phyloP scores from a whole-genome alignment of 805 yeast species.

The Schwanniomyces vanrijiae region DNA sequence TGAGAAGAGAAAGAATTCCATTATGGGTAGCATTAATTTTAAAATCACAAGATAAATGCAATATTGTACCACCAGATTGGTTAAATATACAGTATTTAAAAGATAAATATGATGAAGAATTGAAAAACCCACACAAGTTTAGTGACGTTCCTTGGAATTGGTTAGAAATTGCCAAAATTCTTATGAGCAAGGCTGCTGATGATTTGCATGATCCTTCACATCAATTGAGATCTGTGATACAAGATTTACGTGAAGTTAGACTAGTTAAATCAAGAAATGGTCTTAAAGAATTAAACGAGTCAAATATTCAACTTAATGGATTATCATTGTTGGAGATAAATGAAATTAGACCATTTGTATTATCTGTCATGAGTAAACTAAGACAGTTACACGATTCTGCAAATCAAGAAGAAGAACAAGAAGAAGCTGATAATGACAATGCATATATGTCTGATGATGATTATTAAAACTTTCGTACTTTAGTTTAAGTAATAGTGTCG shows the following conservation, averaged over 20 bases:
- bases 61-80: constrained; percentile 87
- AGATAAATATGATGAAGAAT: constrained; percentile 65
- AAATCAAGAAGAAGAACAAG: constrained; percentile 13
- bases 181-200: constrained; percentile 70
- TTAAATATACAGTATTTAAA: constrained; percentile 55
- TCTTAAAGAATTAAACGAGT: constrained; percentile 71
- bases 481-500: neutral
- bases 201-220: constrained; percentile 76
- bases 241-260: constrained; percentile 83
- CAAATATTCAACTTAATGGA: constrained; percentile 80
- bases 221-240: constrained; percentile 65
- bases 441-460: constrained; percentile 6
- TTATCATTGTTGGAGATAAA: constrained; percentile 82
- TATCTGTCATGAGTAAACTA: constrained; percentile 77
- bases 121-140: constrained; percentile 55
- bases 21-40: constrained; percentile 85
- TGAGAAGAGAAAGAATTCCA: constrained; percentile 71
- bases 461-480: neutral
- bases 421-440: constrained; percentile 7
- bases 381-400: constrained; percentile 50
- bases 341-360: constrained; percentile 80
- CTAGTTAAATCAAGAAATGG: constrained; percentile 81
- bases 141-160: constrained; percentile 82
- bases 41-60: constrained; percentile 83
- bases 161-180: constrained; percentile 75